Percentiles rank a stretch among this genome's conserved stretches.
Evolutionary conservation across 208 protist species (phyloP).

Genomic region (Blechomonas ayalai): DNA sequence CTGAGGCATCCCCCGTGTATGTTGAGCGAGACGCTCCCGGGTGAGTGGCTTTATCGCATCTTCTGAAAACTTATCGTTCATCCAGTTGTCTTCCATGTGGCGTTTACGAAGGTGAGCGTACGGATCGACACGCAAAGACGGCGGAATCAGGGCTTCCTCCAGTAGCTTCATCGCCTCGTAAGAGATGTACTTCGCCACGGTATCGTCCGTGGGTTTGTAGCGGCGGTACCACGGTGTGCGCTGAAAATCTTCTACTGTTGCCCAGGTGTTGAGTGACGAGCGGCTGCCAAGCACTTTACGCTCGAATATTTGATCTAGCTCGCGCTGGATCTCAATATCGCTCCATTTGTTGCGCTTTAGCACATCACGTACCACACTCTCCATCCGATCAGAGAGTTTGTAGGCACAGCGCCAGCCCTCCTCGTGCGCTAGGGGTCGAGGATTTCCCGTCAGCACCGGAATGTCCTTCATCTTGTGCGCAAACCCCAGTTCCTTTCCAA

Average conservation of each 20-base stretch:
- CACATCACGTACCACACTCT: constrained; percentile 65
- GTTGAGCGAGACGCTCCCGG: constrained; percentile 58
- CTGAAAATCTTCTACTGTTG: constrained; percentile 87
- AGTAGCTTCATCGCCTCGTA: constrained; percentile 86
- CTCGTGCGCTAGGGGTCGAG: constrained; percentile 62
- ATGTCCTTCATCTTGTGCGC: constrained; percentile 84
- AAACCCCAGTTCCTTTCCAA: constrained; percentile 80
- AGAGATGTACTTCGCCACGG: constrained; percentile 76
- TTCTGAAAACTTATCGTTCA: constrained; percentile 86
- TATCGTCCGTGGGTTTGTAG: constrained; percentile 77
- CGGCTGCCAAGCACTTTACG: constrained; percentile 44
- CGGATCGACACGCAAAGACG: constrained; percentile 66
- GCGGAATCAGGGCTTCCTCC: constrained; percentile 69
- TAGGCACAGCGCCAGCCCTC: constrained; percentile 77
- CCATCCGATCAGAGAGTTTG: constrained; percentile 83
- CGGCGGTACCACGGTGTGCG: constrained; percentile 85
- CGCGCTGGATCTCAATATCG: constrained; percentile 59
- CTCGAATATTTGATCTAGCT: constrained; percentile 79
- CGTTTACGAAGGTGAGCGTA: constrained; percentile 85
- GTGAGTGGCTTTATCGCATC: constrained; percentile 67
- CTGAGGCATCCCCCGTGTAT: constrained; percentile 69
- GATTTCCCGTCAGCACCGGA: constrained; percentile 81
- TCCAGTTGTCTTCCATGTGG: constrained; percentile 89
- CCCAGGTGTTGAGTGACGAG: constrained; percentile 83
- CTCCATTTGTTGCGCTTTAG: constrained; percentile 56